Base-by-base conservation (phyloP, 2,329 filamentous ascomycete genomes). In the Trematosphaeria pertusa region DNA sequence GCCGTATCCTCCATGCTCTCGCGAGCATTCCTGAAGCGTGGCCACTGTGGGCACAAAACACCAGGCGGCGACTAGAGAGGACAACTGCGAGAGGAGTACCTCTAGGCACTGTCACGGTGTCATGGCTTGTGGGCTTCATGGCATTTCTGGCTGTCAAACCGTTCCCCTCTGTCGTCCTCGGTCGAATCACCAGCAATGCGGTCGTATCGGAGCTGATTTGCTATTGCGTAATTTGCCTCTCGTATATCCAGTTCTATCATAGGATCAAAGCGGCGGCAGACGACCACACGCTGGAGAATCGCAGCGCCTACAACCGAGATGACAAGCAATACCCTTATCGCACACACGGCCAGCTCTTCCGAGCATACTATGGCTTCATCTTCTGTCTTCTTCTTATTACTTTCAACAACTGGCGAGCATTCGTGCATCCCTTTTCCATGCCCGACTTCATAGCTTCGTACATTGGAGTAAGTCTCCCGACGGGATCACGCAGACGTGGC, bases 1-100 rank as follows among this genome's bases (percentile, higher is more conserved):
- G 72, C 10, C 64, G 75, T 40, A 59, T 75, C 7, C 58, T 78
- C 14, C 75, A 78, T 60, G 74, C 75, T 0, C 62, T 78, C 39
- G 74, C 75, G 15, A 65, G 47, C 50, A 73, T 71, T 40, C 65
- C 63, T 20, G 72, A 71, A 47, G 74, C 64, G 18, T 75, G 72
- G 68, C 72, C 71, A 21, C 51, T 65, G 20, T 74, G 62, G 59
- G 56, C 55, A 12, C 67, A 70, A 38, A 63, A 61, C 28, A 49
- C 64, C n/a, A 58, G 67, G 28, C 46, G 54, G 21, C 52, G 70
- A 30, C 53, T 75, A 6, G 69, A 73, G 46, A 57, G 61, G 34
- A 75, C 73, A 3, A 70, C 60, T 5, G 62, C 55, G 15, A 37
- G 59, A 33, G 73, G 73, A 5, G 72, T 75, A 7, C 73, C 73